Evolutionary conservation across 1,284 basidiomycete genomes (phyloP), one percentile per base, ranked within the genome.

Genomic region (Cutaneotrichosporon sp.): DNA sequence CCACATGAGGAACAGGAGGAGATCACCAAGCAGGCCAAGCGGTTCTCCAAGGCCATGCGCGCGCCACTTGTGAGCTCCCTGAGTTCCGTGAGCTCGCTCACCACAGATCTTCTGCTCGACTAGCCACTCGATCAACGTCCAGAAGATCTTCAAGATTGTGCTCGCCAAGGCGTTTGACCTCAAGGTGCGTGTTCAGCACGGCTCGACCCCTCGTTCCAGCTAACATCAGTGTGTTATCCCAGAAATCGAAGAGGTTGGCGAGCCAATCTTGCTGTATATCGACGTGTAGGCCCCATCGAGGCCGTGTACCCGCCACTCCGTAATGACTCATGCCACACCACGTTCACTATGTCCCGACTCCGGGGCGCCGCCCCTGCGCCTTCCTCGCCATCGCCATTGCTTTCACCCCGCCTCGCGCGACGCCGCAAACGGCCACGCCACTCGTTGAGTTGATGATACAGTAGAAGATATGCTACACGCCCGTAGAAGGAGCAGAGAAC

Each of bases 31-130:
- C 94, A 97, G 86, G 93, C 94, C 43, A 93, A 95, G 78, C 87
- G 95, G 68, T 99, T 98, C 80, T 91, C 93, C 59, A 89, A 92
- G 77, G 95, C 95, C 52, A 99, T 98, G 95, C 94, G 97, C 75
- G 94, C 95, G 10, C 95, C 94, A 10, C 83, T 99, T 46, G 79
- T 80, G 51, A 57, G 73, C 67, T 29, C 1, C 0, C 20, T 42
- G 42, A 25, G n/a, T 25, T 2, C 14, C 3, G 16, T 14, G 22
- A 33, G 27, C n/a, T n/a, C n/a, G 45, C 61, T 59, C 16, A 65
- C 55, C 31, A 7, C 58, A 80, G 71, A 95, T 98, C 79, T 99
- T 98, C 81, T 98, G 94, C 81, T 97, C 94, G 49, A 98, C 95
- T 45, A 92, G 91, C 43, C 93, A 95, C 69, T 93, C 93, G 63